These are phyloP conservation scores for Claviceps purpurea DNA, from an alignment of 2,329 filamentous ascomycete species.

Conservation along the genomic window DNA sequence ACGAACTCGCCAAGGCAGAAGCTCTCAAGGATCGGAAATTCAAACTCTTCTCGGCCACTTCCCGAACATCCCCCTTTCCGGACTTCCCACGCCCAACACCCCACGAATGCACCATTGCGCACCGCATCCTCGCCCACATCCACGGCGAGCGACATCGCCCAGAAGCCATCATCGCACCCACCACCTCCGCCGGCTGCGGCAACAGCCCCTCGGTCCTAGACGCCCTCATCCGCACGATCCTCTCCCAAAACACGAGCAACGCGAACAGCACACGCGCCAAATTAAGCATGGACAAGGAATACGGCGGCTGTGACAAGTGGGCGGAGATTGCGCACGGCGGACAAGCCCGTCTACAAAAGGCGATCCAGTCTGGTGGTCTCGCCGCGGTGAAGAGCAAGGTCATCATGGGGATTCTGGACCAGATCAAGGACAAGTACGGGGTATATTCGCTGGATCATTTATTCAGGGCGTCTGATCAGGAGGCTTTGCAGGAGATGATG, in stretches of 20 bases:
- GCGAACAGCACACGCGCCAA: slow-evolving; percentile 47
- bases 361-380: slow-evolving; percentile 60
- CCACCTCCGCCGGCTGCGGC: slow-evolving; percentile 50
- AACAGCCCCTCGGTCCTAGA: slow-evolving; percentile 37
- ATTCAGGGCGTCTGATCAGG: slow-evolving; percentile 26
- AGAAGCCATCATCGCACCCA: slow-evolving; percentile 44
- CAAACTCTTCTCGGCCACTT: slow-evolving; percentile 26
- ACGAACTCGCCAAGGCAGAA: slow-evolving; percentile 7
- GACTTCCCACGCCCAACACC: slow-evolving; percentile 51
- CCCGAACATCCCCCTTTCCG: slow-evolving; percentile 47
- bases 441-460: slow-evolving; percentile 36
- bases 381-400: slow-evolving; percentile 59
- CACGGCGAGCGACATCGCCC: slow-evolving; percentile 55
- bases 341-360: slow-evolving; percentile 30
- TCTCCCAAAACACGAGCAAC: slow-evolving; percentile 40
- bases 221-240: slow-evolving; percentile 36
- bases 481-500: slow-evolving; percentile 36
- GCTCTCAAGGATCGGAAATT: slow-evolving; percentile 28
- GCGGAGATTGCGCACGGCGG: slow-evolving; percentile 27
- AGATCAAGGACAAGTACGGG: slow-evolving; percentile 38
- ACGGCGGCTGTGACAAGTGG: slow-evolving; percentile 31
- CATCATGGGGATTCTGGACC: slow-evolving; percentile 54
- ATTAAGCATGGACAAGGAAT: slow-evolving; percentile 29
- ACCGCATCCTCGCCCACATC: slow-evolving; percentile 45
- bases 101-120: slow-evolving; percentile 56